These are phyloP conservation scores for Plasmodium yoelii DNA, from an alignment of 169 alveolate genomes.

Conservation along the genomic window DNA sequence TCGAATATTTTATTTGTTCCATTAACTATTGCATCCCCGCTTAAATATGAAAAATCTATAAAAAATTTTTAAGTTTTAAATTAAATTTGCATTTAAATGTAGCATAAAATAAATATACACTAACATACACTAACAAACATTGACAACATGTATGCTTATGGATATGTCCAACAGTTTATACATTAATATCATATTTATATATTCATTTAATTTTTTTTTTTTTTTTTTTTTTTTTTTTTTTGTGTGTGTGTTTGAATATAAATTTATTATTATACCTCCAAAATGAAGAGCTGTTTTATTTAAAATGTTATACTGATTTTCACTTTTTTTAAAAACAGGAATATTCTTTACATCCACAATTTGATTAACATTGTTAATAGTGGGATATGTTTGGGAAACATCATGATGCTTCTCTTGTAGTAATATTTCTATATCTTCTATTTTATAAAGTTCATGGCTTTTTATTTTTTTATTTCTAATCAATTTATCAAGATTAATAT, in stretches of 20 bases:
- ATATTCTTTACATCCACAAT: conserved; percentile 46
- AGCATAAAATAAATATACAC: neutral
- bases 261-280: conserved; percentile 65
- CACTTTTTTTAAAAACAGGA: conserved; percentile 73
- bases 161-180: neutral
- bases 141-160: no score
- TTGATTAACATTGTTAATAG: conserved; percentile 50
- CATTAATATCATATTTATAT: neutral
- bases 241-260: neutral
- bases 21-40: conserved; percentile 70
- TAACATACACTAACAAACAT: no score
- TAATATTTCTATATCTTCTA: conserved; percentile 69
- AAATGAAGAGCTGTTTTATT: conserved; percentile 73
- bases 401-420: conserved; percentile 74
- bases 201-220: neutral
- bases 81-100: neutral
- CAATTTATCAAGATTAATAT: conserved; percentile 31
- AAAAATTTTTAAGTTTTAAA: conserved; percentile 1
- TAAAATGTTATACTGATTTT: conserved; percentile 41
- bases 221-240: neutral
- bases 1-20: conserved; percentile 68
- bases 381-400: conserved; percentile 53
- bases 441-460: conserved; percentile 45
- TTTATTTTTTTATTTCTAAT: conserved; percentile 63
- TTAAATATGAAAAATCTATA: conserved; percentile 54